phyloP scores from a whole-genome alignment of 2,329 filamentous ascomycete genomes.

The Pyrenochaeta sp. region DNA sequence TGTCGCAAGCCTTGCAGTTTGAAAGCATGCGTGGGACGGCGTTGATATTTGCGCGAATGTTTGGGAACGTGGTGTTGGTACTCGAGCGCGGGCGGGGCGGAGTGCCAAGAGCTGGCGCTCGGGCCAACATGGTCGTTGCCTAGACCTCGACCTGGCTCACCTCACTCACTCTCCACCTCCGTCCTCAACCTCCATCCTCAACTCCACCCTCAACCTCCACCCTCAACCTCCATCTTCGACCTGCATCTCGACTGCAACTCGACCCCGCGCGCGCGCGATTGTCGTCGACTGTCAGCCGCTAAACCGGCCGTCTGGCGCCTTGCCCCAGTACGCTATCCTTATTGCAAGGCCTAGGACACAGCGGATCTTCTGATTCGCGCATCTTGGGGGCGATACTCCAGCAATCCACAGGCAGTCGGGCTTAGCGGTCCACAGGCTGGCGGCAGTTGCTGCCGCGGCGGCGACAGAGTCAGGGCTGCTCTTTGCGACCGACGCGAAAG shows the following conservation, averaged over 20 bases:
- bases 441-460: slow-evolving; percentile 2
- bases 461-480: slow-evolving; percentile 10
- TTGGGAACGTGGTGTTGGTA: too few relatives aligned
- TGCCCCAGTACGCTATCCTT: slow-evolving; percentile 11
- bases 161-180: too few relatives aligned
- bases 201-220: slow-evolving; percentile 1
- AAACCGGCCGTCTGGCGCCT: slow-evolving; percentile 5
- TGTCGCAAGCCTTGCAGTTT: too few relatives aligned
- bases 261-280: slow-evolving; percentile 1
- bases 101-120: too few relatives aligned
- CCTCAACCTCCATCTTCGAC: not conserved
- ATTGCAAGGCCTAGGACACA: slow-evolving; percentile 6
- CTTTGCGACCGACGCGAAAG: slow-evolving; percentile 10
- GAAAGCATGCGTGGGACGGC: too few relatives aligned
- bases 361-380: slow-evolving; percentile 6
- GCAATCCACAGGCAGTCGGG: slow-evolving; percentile 9
- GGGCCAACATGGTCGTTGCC: too few relatives aligned
- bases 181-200: not conserved
- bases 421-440: slow-evolving; percentile 8
- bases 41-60: too few relatives aligned
- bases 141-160: too few relatives aligned
- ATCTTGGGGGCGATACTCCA: slow-evolving; percentile 12
- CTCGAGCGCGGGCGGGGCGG: too few relatives aligned
- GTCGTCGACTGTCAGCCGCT: slow-evolving; percentile 5
- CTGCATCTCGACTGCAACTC: not conserved